Percentiles rank a stretch among this genome's conserved stretches.
These are phyloP conservation scores for Fusarium acutatum DNA, from an alignment of 2,329 filamentous ascomycete genomes.

Conservation along the genomic window DNA sequence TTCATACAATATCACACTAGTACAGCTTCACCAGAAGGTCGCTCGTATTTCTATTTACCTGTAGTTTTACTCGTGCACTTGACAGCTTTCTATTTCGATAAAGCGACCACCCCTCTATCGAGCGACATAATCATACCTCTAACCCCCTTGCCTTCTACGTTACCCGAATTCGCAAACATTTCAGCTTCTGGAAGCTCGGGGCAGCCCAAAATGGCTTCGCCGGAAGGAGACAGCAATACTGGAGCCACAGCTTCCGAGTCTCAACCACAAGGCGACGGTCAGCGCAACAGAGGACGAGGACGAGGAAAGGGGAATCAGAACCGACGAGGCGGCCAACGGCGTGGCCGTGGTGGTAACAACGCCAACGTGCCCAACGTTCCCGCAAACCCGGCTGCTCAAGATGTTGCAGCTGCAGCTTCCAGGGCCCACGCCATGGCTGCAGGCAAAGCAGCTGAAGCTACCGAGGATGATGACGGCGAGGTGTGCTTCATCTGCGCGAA, in stretches of 20 bases:
- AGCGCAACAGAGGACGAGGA: constrained; percentile 54
- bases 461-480: constrained; percentile 71
- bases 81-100: background rate
- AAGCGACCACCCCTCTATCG: background rate
- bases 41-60: background rate
- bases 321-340: constrained; percentile 48
- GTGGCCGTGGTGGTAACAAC: constrained; percentile 42
- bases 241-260: constrained; percentile 27
- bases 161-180: constrained; percentile 3
- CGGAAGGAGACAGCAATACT: constrained; percentile 20
- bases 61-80: background rate
- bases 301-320: constrained; percentile 52
- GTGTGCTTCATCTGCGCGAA: constrained; percentile 99
- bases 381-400: constrained; percentile 44
- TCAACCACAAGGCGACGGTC: constrained; percentile 32
- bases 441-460: constrained; percentile 35
- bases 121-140: constrained; percentile 22
- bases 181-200: background rate
- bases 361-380: constrained; percentile 25
- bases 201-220: constrained; percentile 28
- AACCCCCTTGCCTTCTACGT: background rate
- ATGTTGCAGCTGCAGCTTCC: constrained; percentile 45
- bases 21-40: background rate
- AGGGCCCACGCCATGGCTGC: constrained; percentile 48
- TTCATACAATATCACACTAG: background rate